Evolutionary conservation across 2,329 filamentous ascomycete species (phyloP).

Genomic region (Paraphoma sp.): DNA sequence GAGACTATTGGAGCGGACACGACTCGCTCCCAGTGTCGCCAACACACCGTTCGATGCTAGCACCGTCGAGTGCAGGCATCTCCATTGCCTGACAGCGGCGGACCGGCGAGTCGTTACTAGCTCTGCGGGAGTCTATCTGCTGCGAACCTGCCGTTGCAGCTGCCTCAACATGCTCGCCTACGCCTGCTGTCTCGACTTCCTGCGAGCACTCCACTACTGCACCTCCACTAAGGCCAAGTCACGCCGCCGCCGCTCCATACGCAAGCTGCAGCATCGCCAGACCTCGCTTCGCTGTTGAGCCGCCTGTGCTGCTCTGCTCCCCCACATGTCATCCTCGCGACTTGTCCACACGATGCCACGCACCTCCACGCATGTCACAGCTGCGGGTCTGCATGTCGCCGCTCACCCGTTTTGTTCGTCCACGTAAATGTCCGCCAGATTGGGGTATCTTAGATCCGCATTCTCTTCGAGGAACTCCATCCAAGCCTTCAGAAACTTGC

Average conservation of each 20-base stretch:
- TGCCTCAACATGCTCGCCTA: slow-evolving; percentile 1
- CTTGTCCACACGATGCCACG: slow-evolving; percentile 4
- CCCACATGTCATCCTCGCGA: slow-evolving; percentile 7
- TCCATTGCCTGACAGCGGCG: background rate
- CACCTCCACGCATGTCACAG: slow-evolving; percentile 9
- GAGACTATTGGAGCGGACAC: background rate
- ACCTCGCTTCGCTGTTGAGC: slow-evolving; percentile 7
- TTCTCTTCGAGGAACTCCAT: slow-evolving; percentile 90
- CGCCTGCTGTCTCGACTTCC: slow-evolving; percentile 3
- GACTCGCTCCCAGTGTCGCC: background rate
- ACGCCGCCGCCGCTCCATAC: slow-evolving; percentile 16
- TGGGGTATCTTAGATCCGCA: slow-evolving; percentile 88
- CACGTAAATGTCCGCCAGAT: slow-evolving; percentile 59
- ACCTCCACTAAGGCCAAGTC: slow-evolving; percentile 13
- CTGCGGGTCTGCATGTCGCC: slow-evolving; percentile 5
- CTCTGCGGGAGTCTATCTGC: background rate
- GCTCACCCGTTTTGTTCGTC: slow-evolving; percentile 33
- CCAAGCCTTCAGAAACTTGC: slow-evolving; percentile 85
- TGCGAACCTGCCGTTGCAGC: slow-evolving; percentile 5
- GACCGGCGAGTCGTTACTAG: background rate
- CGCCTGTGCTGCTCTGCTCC: slow-evolving; percentile 8
- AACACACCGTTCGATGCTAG: slow-evolving; percentile 1
- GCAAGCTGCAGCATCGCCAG: slow-evolving; percentile 10
- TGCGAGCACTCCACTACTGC: slow-evolving; percentile 7
- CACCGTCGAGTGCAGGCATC: background rate